Evolutionary conservation across 176 grass and related monocot species (phyloP), one percentile per base, ranked within the genome.

Genomic region (Chloris gayana): DNA sequence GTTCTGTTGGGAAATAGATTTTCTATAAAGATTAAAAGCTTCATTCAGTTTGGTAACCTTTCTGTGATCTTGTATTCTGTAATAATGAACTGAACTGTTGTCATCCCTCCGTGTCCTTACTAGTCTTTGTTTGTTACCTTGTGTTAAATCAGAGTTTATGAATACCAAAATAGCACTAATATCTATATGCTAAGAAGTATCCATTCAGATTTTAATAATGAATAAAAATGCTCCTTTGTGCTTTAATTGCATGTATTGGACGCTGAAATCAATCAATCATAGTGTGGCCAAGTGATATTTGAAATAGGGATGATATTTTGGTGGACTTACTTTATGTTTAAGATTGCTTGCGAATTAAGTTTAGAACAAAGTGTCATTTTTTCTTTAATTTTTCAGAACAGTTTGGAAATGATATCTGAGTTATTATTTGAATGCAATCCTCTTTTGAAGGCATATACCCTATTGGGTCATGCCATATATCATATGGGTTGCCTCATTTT

Each of bases 401-500:
- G 25, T 14, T 29, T 61, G 9, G 11, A 61, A 61, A 29, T 9
- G 14, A 3, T 60, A 60, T 60, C 3, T 60, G 57, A 60, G 25
- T 13, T 60, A 9, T 63, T 64, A 7, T 64, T 64, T 34, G 17
- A 49, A 6, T 47, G 60, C 47, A 65, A 78, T 25, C 75, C 33
- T 3, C n/a, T 14, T 78, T 21, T 25, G 61, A 35, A 50, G 14
- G 19, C 63, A 15, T 34, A 29, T 5, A 3, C 10, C 60, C 33
- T 11, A 8, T 10, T 79, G 7, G 49, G 63, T 25, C 62, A 49
- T 49, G 30, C 22, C 19, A 14, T 46, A 0, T 46, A 32, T 24
- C 17, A 49, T 77, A 49, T 65, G 41, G 11, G 46, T 63, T 65
- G 44, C 27, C 44, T 65, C 6, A 78, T 64, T 65, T 49, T 65